Evolutionary conservation across 2,329 filamentous ascomycete species (phyloP), one percentile per base, ranked within the genome.

Genomic region (Fonsecaea monophora): DNA sequence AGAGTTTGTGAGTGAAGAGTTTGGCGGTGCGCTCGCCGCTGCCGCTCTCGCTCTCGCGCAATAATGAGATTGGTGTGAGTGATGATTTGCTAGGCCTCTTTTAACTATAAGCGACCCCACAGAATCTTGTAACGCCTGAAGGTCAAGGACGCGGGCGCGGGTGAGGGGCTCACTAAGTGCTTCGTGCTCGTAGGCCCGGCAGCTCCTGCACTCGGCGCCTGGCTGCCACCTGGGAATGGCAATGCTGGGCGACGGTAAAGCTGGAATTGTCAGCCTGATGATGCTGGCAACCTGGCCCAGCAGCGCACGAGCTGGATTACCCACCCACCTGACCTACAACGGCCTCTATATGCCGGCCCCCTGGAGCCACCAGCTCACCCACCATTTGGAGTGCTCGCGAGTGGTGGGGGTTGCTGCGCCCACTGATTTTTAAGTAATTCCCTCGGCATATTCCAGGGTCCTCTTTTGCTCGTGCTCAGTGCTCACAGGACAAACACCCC

Each of bases 71-170:
- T 42, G 40, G 59, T 61, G 45, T 25, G 30, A 13, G 32, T 48
- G 12, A 37, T 60, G 38, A 60, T 60, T 60, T 61, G 59, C 59
- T 61, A 32, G 50, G 59, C 59, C 13, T 50, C 45, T 21, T 53
- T 53, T 30, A 54, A 37, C 34, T 37, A 50, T 40, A 61, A 61
- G 59, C 45, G 59, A 61, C 59, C 59, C 59, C 59, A 61, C 59
- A 61, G 40, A 61, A 50, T 15, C 57, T 34, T 32, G 45, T 12
- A 25, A 50, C 18, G 45, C 45, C 45, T 50, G 45, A 45, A 60
- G 57, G n/a, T 25, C 32, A 34, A 18, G 42, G 34, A 45, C 42
- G 57, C 18, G 57, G 38, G 53, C 32, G 35, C 35, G 55, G 55
- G 55, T 57, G 55, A 57, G 55, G 55, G 55, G 55, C 45, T 50